Conservation (phyloP, 352 stramenopile genomes). For the Thraustochytrium striatum region DNA sequence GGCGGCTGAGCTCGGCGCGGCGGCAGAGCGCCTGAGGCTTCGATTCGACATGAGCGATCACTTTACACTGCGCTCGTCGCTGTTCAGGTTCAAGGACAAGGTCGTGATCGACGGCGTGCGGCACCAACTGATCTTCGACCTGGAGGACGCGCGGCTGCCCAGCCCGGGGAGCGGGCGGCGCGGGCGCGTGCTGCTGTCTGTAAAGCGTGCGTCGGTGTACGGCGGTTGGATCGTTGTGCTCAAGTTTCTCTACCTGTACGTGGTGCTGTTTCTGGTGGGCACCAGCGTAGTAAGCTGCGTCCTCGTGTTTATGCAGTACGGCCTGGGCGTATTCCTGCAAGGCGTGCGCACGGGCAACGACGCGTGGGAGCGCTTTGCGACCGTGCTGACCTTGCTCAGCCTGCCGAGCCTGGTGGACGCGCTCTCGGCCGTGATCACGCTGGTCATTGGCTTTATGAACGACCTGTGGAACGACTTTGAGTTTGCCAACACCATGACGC, state of each 20-base stretch:
- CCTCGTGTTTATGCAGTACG: slow-evolving; percentile 42
- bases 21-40: not conserved
- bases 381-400: not conserved
- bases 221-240: slow-evolving; percentile 40
- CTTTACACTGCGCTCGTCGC: slow-evolving; percentile 14
- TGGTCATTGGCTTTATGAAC: slow-evolving; percentile 27
- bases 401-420: slow-evolving; percentile 29
- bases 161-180: not conserved
- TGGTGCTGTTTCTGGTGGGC: slow-evolving; percentile 34
- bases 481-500: slow-evolving; percentile 37
- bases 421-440: slow-evolving; percentile 35
- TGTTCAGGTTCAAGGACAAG: slow-evolving; percentile 11
- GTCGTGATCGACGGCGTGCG: slow-evolving; percentile 44
- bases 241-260: slow-evolving; percentile 47
- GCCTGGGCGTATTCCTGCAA: slow-evolving; percentile 30
- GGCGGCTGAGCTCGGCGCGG: not conserved
- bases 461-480: slow-evolving; percentile 50
- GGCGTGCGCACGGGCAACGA: slow-evolving; percentile 27
- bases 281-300: slow-evolving; percentile 30
- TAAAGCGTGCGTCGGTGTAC: slow-evolving; percentile 34
- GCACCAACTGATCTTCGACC: slow-evolving; percentile 43
- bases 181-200: slow-evolving; percentile 6
- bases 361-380: slow-evolving; percentile 1
- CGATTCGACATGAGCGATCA: slow-evolving; percentile 35
- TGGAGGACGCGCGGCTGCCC: not conserved